A percentile compares a stretch with the other conserved stretches of the same genome.
Evolutionary conservation across 2,329 filamentous ascomycete genomes (phyloP).

Genomic region (Rutstroemia sp.): DNA sequence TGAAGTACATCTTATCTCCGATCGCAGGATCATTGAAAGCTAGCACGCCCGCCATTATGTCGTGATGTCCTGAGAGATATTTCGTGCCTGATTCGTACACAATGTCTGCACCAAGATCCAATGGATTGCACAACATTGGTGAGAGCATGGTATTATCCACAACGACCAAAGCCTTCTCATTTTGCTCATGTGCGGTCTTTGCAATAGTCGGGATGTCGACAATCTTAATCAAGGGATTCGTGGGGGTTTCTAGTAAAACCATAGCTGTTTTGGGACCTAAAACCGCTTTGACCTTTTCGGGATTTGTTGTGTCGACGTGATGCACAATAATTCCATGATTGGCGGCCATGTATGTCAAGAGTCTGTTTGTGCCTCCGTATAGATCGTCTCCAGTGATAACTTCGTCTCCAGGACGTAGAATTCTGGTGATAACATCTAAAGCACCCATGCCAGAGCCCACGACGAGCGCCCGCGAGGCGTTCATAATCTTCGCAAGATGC

Average conservation of each 20-base stretch:
- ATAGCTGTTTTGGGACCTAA: conserved; percentile 80
- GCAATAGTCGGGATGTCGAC: conserved; percentile 84
- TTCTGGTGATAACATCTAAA: conserved; percentile 87
- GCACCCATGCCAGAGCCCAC: conserved; percentile 97
- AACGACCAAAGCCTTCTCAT: conserved; percentile 72
- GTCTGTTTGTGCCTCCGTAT: conserved; percentile 89
- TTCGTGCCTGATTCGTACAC: conserved; percentile 98
- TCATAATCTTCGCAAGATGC: conserved; percentile 98
- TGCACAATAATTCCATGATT: conserved; percentile 90
- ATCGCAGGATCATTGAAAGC: conserved; percentile 77
- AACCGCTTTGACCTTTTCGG: conserved; percentile 60
- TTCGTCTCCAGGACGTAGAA: conserved; percentile 88
- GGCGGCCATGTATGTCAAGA: conserved; percentile 84
- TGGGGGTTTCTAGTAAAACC: conserved; percentile 93
- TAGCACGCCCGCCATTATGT: conserved; percentile 97
- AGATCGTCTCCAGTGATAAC: conserved; percentile 96
- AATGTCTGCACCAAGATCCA: conserved; percentile 90
- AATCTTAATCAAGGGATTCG: conserved; percentile 97
- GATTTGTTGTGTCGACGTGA: conserved; percentile 87
- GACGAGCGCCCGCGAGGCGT: conserved; percentile 79
- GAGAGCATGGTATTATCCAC: conserved; percentile 99
- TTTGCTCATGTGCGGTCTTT: conserved; percentile 65
- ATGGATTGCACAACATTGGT: conserved; percentile 84
- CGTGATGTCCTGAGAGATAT: conserved; percentile 95
- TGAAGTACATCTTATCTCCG: conserved; percentile 89